Percentiles rank a stretch among this genome's conserved stretches.
Conservation (phyloP, 805 yeast species). For the Kuraishia piskuri region DNA sequence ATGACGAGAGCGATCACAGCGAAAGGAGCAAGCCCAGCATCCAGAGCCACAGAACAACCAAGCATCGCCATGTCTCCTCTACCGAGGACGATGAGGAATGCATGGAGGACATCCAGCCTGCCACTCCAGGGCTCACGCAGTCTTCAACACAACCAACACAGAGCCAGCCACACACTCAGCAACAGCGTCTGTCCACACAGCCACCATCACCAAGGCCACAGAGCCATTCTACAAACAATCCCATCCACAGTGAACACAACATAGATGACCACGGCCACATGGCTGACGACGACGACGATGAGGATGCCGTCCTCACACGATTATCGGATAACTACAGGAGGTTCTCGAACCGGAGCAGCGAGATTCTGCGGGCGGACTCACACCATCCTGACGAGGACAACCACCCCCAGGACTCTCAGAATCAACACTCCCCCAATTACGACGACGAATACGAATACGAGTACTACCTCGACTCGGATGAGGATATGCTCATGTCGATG, state of each 20-base stretch:
- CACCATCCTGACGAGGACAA: conserved; percentile 4
- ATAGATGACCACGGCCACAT: conserved; percentile 7
- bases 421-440: conserved; percentile 15
- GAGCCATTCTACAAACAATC: too few species aligned
- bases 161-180: neutral
- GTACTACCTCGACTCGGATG: conserved; percentile 12
- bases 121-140: neutral
- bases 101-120: neutral
- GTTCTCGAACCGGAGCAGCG: conserved; percentile 11
- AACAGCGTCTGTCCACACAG: neutral
- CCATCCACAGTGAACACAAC: neutral
- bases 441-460: conserved; percentile 17
- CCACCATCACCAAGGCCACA: too few species aligned
- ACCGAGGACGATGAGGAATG: too few species aligned
- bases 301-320: conserved; percentile 23
- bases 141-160: neutral
- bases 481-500: conserved; percentile 8
- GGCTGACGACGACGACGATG: conserved; percentile 18
- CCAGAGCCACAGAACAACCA: neutral
- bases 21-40: neutral
- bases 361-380: conserved; percentile 10
- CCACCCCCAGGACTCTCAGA: conserved; percentile 7
- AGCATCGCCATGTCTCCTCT: neutral
- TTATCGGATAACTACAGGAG: conserved; percentile 31
- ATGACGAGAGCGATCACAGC: neutral